Evolutionary conservation across 1,284 basidiomycete species (phyloP).

Genomic region (Neonothopanus nambi): DNA sequence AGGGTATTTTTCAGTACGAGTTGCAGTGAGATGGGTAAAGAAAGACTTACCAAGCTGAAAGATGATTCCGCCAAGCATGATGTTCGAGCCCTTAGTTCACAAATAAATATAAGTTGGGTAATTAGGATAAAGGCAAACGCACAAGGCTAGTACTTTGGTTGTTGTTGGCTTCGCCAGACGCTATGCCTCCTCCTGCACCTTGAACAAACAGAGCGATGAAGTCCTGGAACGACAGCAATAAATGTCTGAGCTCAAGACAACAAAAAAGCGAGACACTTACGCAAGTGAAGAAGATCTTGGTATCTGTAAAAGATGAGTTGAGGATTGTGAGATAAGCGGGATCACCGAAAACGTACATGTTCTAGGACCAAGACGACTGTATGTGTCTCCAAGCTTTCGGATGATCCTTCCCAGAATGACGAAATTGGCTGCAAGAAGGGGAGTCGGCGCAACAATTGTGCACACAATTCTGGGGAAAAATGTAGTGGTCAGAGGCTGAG

Average conservation of each 20-base stretch:
- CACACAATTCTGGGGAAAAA: not conserved
- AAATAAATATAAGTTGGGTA: not conserved
- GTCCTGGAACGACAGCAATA: not conserved
- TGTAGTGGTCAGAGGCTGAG: not conserved
- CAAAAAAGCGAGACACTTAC: not conserved
- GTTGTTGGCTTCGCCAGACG: not conserved
- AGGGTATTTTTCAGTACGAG: not conserved
- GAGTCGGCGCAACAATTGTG: constrained; percentile 46
- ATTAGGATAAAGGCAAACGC: not conserved
- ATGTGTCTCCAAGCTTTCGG: constrained; percentile 37
- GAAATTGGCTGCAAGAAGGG: constrained; percentile 48
- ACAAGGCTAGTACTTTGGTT: not conserved
- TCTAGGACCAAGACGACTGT: constrained; percentile 39
- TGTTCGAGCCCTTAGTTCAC: not conserved
- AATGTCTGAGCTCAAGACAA: not conserved
- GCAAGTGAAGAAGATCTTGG: constrained; percentile 6
- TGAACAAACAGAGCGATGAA: constrained; percentile 3
- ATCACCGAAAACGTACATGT: not conserved
- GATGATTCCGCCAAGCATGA: constrained; percentile 3
- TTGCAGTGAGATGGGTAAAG: not conserved
- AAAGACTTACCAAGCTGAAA: not conserved
- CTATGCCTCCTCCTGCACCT: constrained; percentile 1
- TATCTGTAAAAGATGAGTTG: not conserved
- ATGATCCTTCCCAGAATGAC: constrained; percentile 46
- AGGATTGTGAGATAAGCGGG: not conserved